Evolutionary conservation across 2,329 filamentous ascomycete species (phyloP).

Genomic region (Trichoderma atroviride): DNA sequence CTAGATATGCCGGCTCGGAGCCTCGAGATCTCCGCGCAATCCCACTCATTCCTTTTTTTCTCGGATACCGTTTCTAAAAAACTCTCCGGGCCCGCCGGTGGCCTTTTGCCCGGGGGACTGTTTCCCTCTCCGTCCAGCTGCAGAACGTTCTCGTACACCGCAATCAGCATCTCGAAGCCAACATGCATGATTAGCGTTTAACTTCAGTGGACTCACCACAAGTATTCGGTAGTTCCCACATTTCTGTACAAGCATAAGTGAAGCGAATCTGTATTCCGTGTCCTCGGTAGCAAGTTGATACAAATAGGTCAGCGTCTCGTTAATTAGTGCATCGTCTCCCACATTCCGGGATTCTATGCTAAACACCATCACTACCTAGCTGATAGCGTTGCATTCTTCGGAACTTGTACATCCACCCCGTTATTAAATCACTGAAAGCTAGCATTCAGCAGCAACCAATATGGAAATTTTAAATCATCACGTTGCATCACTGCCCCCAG

Average conservation of each 20-base stretch:
- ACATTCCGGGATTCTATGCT: not conserved
- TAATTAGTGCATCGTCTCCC: not conserved
- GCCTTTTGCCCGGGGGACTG: not conserved
- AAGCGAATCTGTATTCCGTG: not conserved
- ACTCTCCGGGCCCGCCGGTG: not conserved
- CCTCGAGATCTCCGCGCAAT: not conserved
- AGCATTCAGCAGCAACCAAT: not conserved
- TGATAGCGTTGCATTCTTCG: not conserved
- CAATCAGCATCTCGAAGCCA: not conserved
- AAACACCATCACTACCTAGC: not conserved
- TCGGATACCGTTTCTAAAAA: not conserved
- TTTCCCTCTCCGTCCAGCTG: not conserved
- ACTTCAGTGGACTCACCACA: not conserved
- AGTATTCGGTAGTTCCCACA: not conserved
- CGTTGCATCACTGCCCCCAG: not conserved
- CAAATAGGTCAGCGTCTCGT: not conserved
- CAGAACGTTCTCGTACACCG: not conserved
- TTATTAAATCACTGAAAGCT: not conserved
- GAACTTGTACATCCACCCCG: not conserved
- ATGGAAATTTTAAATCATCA: not conserved
- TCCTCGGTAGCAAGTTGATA: not conserved
- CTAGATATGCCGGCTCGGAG: not conserved
- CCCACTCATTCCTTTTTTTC: not conserved
- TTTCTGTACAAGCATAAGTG: not conserved
- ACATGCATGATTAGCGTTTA: not conserved